A percentile compares a stretch with the other conserved stretches of the same genome.
phyloP scores from a whole-genome alignment of 805 yeast species.

The Yarrowia hollandica region DNA sequence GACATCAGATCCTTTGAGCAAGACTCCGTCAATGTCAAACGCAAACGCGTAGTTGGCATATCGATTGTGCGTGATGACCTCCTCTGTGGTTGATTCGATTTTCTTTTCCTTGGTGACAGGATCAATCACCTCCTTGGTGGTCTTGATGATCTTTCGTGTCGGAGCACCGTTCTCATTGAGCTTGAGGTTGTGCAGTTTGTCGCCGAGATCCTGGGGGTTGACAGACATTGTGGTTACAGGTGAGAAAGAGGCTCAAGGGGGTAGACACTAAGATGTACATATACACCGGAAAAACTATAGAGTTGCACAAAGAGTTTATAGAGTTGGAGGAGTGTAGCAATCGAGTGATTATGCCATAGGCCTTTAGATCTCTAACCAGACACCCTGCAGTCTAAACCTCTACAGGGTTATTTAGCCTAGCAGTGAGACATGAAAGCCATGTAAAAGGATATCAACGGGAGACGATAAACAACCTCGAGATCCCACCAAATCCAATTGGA shows the following conservation, averaged over 20 bases:
- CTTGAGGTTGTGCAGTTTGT: slow-evolving; percentile 18
- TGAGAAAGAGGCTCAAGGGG: neutral
- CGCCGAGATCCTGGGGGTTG: slow-evolving; percentile 22
- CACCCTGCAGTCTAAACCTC: too few relatives aligned
- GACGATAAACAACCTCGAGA: too few relatives aligned
- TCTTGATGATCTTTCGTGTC: slow-evolving; percentile 12
- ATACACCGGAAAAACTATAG: slow-evolving; percentile 13
- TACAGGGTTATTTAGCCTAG: too few relatives aligned
- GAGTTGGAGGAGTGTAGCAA: too few relatives aligned
- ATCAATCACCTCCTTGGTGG: slow-evolving; percentile 27
- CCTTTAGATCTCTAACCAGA: too few relatives aligned
- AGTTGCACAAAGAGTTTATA: too few relatives aligned
- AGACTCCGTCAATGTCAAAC: slow-evolving; percentile 90
- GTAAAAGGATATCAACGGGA: too few relatives aligned
- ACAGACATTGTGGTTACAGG: neutral
- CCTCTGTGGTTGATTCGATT: slow-evolving; percentile 2
- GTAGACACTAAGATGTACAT: neutral
- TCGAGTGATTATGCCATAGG: too few relatives aligned
- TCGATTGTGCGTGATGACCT: slow-evolving; percentile 32
- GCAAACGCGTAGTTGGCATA: slow-evolving; percentile 65
- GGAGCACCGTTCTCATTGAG: slow-evolving; percentile 5
- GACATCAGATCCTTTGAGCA: slow-evolving; percentile 79
- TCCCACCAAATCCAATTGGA: too few relatives aligned
- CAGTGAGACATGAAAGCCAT: too few relatives aligned
- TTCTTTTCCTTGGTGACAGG: slow-evolving; percentile 18